Evolutionary conservation across 2,329 filamentous ascomycete genomes (phyloP), one percentile per base, ranked within the genome.

Genomic region (Didymella lethalis): DNA sequence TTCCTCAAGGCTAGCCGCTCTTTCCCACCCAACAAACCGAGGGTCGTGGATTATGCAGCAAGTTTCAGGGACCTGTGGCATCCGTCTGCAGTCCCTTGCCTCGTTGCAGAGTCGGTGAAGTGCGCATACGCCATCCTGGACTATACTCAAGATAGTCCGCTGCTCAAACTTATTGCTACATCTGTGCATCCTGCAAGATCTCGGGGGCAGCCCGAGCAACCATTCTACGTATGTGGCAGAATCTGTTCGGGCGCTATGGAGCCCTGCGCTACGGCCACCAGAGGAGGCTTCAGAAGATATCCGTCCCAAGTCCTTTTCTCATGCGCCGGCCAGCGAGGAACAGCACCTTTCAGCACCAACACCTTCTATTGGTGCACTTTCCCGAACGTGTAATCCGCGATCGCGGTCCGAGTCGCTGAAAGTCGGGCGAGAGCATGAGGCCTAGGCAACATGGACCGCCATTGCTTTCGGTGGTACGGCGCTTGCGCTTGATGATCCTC

Each of bases 231-330:
- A 40, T 34, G 53, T 56, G 54, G 54, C 54, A 50, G 47, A 46
- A 40, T 23, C 11, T 23, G 6, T 54, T 48, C 20, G 43, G 46
- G 34, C 61, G 48, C 54, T 59, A 38, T 48, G 48, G 28, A 52
- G 49, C 55, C 44, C 34, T 36, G 54, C 47, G 65, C 67, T 68
- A 63, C 64, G 61, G 64, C 58, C 57, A 57, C 59, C 51, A 63
- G 53, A 59, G 64, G 62, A 66, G 57, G 48, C 54, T 60, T 12
- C 61, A 63, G 55, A 51, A 46, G 31, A 32, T 23, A 29, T 41
- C 51, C 52, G 11, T 28, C 23, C 12, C 32, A 47, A 18, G 38
- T 44, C 18, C n/a, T 36, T 46, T 12, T 12, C 32, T 23, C 40
- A 32, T 34, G 44, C 34, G 38, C 32, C 44, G 32, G n/a, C 23